A percentile compares a stretch with the other conserved stretches of the same genome.
phyloP scores from a whole-genome alignment of 805 yeast species.

The Saturnispora mendoncae region DNA sequence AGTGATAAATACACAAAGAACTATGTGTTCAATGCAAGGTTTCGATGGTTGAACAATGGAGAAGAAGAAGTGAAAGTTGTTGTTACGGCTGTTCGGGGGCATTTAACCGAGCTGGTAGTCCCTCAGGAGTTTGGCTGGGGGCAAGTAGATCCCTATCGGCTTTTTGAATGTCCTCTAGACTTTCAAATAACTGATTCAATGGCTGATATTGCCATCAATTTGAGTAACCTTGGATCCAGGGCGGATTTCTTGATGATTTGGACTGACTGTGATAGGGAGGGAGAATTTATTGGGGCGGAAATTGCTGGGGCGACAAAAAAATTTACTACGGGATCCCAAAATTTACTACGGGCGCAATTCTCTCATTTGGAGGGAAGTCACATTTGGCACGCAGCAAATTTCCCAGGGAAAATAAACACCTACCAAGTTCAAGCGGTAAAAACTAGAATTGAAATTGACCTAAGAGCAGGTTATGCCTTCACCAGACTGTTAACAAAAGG shows the following conservation, averaged over 20 bases:
- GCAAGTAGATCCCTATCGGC: constrained; percentile 47
- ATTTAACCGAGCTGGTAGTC: constrained; percentile 59
- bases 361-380: constrained; percentile 80
- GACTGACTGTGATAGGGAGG: constrained; percentile 98
- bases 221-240: constrained; percentile 50
- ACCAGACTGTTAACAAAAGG: constrained; percentile 68
- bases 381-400: constrained; percentile 61
- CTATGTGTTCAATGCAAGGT: constrained; percentile 70
- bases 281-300: constrained; percentile 87
- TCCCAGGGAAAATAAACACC: constrained; percentile 56
- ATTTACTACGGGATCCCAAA: no score
- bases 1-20: constrained; percentile 60
- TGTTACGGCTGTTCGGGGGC: constrained; percentile 92
- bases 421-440: constrained; percentile 74
- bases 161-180: constrained; percentile 58
- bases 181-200: constrained; percentile 19
- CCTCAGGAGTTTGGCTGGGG: constrained; percentile 59
- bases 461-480: constrained; percentile 82
- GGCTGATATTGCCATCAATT: constrained; percentile 54
- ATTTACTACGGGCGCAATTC: constrained; percentile 63
- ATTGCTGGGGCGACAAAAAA: no score
- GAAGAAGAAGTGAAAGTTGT: constrained; percentile 44
- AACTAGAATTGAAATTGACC: constrained; percentile 78
- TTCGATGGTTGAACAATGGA: constrained; percentile 50
- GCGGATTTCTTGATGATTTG: constrained; percentile 75